Evolutionary conservation across 179 eudicot species (phyloP).

Genomic region (Heliamphora pulchella): DNA sequence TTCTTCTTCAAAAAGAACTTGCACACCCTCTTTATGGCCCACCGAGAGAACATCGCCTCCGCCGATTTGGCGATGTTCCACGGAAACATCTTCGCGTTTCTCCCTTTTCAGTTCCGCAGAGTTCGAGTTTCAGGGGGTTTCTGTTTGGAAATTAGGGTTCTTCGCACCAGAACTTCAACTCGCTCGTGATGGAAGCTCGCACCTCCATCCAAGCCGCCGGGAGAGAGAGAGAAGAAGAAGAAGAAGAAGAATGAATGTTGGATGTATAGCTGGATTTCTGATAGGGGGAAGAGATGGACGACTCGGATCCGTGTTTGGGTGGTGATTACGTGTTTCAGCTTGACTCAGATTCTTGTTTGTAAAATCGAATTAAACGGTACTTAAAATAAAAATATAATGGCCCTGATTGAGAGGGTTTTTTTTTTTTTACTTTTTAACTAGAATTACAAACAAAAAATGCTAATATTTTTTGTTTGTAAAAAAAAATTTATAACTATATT

Average conservation of each 20-base stretch:
- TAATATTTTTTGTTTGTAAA: too few relatives aligned
- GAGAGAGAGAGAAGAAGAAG: not conserved
- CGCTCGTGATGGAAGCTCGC: slow-evolving; percentile 17
- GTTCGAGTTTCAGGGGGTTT: slow-evolving; percentile 4
- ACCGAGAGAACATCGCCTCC: slow-evolving; percentile 73
- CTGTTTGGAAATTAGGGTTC: not conserved
- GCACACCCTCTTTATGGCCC: slow-evolving; percentile 62
- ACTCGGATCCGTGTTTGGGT: not conserved
- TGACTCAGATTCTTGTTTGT: not conserved
- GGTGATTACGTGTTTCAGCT: slow-evolving; percentile 1
- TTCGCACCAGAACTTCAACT: not conserved
- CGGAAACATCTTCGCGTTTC: slow-evolving; percentile 36
- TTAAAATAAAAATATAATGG: too few relatives aligned
- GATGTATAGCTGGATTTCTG: not conserved
- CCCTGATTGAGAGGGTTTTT: too few relatives aligned
- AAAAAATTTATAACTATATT: too few relatives aligned
- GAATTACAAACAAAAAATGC: too few relatives aligned
- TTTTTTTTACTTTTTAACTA: too few relatives aligned
- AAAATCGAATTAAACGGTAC: not conserved
- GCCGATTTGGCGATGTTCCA: slow-evolving; percentile 81
- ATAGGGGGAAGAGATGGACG: not conserved
- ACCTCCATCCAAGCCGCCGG: slow-evolving; percentile 22
- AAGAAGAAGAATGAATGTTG: not conserved
- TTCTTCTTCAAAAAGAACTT: slow-evolving; percentile 86
- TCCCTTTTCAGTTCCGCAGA: not conserved